A percentile compares a stretch with the other conserved stretches of the same genome.
phyloP scores from a whole-genome alignment of 345 rosid species.

The Citrus maxima region DNA sequence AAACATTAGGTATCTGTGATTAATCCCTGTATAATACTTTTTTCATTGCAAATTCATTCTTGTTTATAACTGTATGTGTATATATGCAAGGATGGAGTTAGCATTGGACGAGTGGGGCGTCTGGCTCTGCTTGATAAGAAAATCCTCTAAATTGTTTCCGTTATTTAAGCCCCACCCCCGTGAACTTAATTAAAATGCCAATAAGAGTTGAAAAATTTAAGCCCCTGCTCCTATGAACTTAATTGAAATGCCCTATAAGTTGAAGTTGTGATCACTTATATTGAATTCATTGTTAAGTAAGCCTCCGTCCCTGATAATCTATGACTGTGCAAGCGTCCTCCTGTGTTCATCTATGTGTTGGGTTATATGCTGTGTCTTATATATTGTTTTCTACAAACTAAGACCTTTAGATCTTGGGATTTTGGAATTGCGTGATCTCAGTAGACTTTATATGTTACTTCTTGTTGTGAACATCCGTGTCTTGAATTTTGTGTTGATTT shows the following conservation, averaged over 20 bases:
- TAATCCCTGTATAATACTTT: neutral
- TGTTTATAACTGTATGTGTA: neutral
- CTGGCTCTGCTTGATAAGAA: too few relatives aligned
- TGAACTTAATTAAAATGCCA: too few relatives aligned
- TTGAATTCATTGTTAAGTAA: too few relatives aligned
- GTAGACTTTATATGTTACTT: neutral
- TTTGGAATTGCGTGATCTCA: neutral
- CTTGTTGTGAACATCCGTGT: neutral
- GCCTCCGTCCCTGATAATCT: neutral
- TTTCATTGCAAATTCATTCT: neutral
- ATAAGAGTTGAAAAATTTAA: too few relatives aligned
- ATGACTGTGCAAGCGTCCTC: neutral
- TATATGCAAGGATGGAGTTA: too few relatives aligned
- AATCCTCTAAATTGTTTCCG: too few relatives aligned
- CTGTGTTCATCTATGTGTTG: neutral
- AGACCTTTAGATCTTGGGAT: neutral
- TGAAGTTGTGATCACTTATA: too few relatives aligned
- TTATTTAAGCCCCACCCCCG: too few relatives aligned
- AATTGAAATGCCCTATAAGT: too few relatives aligned
- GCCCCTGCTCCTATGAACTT: too few relatives aligned
- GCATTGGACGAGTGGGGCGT: too few relatives aligned
- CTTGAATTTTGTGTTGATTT: slow-evolving; percentile 3
- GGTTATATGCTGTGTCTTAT: neutral
- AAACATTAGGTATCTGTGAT: slow-evolving; percentile 56
- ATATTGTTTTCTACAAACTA: neutral